Evolutionary conservation across 1,139 yeast genomes (phyloP), one percentile per base, ranked within the genome.

Genomic region (Oligophagozyma castellii): DNA sequence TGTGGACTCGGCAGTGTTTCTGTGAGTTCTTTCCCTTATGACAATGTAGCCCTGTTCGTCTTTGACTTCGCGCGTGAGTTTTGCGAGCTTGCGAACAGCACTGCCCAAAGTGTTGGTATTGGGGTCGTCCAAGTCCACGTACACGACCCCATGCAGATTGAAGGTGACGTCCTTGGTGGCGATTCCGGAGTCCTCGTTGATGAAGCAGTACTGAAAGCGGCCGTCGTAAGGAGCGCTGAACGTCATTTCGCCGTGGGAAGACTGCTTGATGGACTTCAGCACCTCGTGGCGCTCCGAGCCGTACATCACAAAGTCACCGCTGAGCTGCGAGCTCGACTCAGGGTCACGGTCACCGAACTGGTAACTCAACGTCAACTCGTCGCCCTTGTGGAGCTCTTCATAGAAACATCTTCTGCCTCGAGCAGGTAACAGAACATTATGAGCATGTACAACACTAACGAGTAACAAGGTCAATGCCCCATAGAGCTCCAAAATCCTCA

Each of bases 1-100:
- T 30, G 98, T 89, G 16, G 93, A 78, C 60, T 89, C 98, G 5
- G 98, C 96, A 12, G 98, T 89, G 61, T 89, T 89, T 68, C 98
- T 79, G 59, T 89, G 98, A 19, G 93, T 80, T 61, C 96, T 76
- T 60, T 89, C 98, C 59, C 98, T 76, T 37, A 89, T 84, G 28
- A 84, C 93, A 48, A 89, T 76, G 60, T 89, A 89, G 42, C 83
- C 72, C 52, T 78, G 92, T 60, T 89, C 98, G 43, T 86, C 92
- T 59, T 78, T 79, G 38, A 89, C 84, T 47, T 83, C 94, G 43
- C 72, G 72, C 27, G 93, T 76, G 46, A 81, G 64, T 40, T 79
- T 81, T 40, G 74, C 61, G 48, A 89, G 65, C 53, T 73, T 70
- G 54, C 73, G 72, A 33, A 89, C 81, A 32, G 93, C 86, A 36